phyloP scores from a whole-genome alignment of 192 early-diverging fungal genomes.

The Gonapodya prolifera region DNA sequence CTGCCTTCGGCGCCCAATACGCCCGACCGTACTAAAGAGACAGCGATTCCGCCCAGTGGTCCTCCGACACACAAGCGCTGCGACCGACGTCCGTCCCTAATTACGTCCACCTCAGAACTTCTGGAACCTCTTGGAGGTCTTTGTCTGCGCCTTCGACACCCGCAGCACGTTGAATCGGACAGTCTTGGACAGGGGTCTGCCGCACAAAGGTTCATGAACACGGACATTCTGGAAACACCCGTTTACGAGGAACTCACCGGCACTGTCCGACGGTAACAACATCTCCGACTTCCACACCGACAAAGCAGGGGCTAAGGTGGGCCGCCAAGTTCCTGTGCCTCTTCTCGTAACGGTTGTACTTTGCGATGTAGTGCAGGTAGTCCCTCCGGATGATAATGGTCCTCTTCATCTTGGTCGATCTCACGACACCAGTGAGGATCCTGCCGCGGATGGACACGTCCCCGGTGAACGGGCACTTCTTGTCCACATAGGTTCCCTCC shows the following conservation, averaged over 20 bases:
- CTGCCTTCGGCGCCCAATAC: no score
- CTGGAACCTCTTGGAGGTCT: conserved; percentile 78
- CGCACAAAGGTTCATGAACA: not conserved
- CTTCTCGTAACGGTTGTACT: conserved; percentile 99
- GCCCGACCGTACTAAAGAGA: no score
- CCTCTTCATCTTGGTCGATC: conserved; percentile 97
- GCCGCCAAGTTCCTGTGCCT: conserved; percentile 99
- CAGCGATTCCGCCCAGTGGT: no score
- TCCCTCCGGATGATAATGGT: conserved; percentile 97
- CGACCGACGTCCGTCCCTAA: no score
- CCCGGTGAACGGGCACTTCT: conserved; percentile 99
- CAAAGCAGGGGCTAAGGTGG: conserved; percentile 88
- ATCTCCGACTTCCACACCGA: conserved; percentile 80
- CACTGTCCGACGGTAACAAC: conserved; percentile 97
- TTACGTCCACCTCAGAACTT: conserved; percentile 95
- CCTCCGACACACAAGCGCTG: no score
- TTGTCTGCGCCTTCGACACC: conserved; percentile 69
- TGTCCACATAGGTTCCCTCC: conserved; percentile 97
- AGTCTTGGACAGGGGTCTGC: conserved; percentile 94
- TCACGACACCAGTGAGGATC: conserved; percentile 85
- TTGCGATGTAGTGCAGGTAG: conserved; percentile 99
- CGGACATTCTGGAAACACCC: not conserved
- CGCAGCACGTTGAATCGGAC: conserved; percentile 99
- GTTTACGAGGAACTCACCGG: conserved; percentile 48
- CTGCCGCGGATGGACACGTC: conserved; percentile 95